Evolutionary conservation across 306 rosid genomes (phyloP), one percentile per base, ranked within the genome.

Genomic region (Oemleria cerasiformis): DNA sequence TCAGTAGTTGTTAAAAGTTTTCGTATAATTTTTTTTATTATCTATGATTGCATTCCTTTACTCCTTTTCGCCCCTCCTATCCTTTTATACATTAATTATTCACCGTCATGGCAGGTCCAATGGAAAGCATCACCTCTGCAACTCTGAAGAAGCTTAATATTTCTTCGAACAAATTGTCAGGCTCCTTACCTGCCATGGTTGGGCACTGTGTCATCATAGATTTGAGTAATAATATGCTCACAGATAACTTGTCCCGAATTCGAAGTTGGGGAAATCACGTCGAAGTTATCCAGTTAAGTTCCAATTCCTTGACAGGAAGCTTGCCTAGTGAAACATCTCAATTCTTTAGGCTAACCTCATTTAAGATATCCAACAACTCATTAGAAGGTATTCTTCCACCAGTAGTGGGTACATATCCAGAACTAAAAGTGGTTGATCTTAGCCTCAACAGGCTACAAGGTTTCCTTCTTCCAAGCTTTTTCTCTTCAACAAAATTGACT

Each of bases 251-350:
- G 67, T 85, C 90, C 34, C 84, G 88, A 84, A 83, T 88, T 73
- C 83, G 65, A 65, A 75, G 80, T 75, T 91, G 97, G 97, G 95
- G 95, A 43, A 86, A 88, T 79, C 81, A 88, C 80, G 85, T 88
- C 8, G 90, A 91, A 81, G 85, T 86, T 57, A 78, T 91, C 80
- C 84, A 84, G 82, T 67, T 91, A 54, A 86, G 88, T 75, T 82
- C 85, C 45, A 91, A 91, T 81, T 82, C 80, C 9, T 75, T 91
- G 78, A 73, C 68, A 9, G 97, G 95, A 78, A 80, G 76, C 61
- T 80, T 88, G 23, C 81, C 88, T 38, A 75, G 84, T 16, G 70
- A 82, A 79, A 85, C 86, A 65, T 65, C 86, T 70, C 86, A 86
- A 56, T 85, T 91, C 61, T 80, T 85, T 68, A 82, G 92, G 89